Conservation (phyloP, 768 basidiomycete genomes). For the Tephrocybe sp. region DNA sequence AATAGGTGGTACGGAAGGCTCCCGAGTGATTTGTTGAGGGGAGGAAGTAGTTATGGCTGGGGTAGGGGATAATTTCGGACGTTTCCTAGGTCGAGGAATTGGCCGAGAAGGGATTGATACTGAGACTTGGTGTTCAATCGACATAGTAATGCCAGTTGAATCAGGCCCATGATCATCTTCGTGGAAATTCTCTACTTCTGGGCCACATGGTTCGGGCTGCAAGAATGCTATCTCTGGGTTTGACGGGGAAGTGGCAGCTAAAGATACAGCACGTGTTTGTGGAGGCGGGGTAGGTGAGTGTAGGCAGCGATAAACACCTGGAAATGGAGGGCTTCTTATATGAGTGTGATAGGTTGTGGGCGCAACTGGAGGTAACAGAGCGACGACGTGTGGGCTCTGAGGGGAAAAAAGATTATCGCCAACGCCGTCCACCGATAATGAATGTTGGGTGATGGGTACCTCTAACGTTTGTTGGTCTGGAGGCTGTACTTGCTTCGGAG, state of each 20-base stretch:
- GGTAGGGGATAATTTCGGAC: conserved; percentile 11
- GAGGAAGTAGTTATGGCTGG: neutral
- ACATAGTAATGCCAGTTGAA: conserved; percentile 1
- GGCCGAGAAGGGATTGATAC: conserved; percentile 1
- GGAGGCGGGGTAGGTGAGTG: neutral
- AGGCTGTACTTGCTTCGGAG: conserved; percentile 15
- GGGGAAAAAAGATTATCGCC: neutral
- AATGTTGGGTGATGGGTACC: neutral
- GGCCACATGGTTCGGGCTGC: conserved; percentile 10
- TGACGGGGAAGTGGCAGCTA: conserved; percentile 22
- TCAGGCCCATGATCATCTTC: neutral
- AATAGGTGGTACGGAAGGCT: conserved; percentile 25
- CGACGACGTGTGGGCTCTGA: neutral
- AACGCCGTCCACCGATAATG: neutral
- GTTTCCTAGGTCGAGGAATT: conserved; percentile 13
- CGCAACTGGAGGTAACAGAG: neutral
- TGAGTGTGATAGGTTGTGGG: neutral
- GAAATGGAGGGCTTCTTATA: neutral
- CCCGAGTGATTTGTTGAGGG: conserved; percentile 10
- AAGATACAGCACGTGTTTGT: neutral
- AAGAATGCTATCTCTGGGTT: conserved; percentile 26
- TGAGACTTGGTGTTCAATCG: conserved; percentile 6
- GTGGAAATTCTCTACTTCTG: conserved; percentile 5
- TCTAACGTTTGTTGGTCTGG: conserved; percentile 1
- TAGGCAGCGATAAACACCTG: neutral